Base-by-base conservation (phyloP, 139 green algal genomes). In the Chlorella sp. region DNA sequence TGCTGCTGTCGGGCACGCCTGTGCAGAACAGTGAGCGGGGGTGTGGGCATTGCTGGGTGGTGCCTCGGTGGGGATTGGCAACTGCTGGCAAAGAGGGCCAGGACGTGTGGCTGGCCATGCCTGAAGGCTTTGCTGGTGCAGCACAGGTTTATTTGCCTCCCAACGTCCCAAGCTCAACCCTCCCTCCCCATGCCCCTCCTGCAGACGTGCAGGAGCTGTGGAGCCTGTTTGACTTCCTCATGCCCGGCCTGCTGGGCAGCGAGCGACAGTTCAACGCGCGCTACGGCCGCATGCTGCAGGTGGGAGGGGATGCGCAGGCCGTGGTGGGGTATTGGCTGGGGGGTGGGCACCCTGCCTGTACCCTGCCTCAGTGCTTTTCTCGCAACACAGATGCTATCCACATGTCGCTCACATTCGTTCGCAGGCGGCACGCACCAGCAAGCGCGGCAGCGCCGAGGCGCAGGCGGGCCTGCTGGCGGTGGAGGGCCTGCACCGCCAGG, bases 141-240 rank as follows among this genome's bases (percentile, higher is more conserved):
- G n/a, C n/a, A n/a, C n/a, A n/a, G n/a, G n/a, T n/a, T n/a, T n/a
- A n/a, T n/a, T n/a, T n/a, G n/a, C n/a, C n/a, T n/a, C n/a, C n/a
- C n/a, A n/a, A n/a, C n/a, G n/a, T n/a, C n/a, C n/a, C n/a, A n/a
- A n/a, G n/a, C n/a, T n/a, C n/a, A n/a, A n/a, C n/a, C 11, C 51
- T 60, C 51, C 51, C 51, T 15, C 51, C 11, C 51, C 51, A 4
- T 9, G 12, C 51, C 13, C 51, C 11, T 23, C 51, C 13, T 21
- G 51, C 51, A 60, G 51, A 60, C 74, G 94, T 98, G 55, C 69
- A 95, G 38, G 97, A 99, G 92, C 91, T 99, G 55, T 99, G 97
- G 97, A 90, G 89, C 7, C 88, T 99, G 16, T 99, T 99, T 87
- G 97, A 99, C 91, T 99, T 98, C 87, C 86, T 99, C 25, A 99